A percentile compares a stretch with the other conserved stretches of the same genome.
These are phyloP conservation scores for Fusarium proliferatum DNA, from an alignment of 2,329 filamentous ascomycete genomes.

Conservation along the genomic window DNA sequence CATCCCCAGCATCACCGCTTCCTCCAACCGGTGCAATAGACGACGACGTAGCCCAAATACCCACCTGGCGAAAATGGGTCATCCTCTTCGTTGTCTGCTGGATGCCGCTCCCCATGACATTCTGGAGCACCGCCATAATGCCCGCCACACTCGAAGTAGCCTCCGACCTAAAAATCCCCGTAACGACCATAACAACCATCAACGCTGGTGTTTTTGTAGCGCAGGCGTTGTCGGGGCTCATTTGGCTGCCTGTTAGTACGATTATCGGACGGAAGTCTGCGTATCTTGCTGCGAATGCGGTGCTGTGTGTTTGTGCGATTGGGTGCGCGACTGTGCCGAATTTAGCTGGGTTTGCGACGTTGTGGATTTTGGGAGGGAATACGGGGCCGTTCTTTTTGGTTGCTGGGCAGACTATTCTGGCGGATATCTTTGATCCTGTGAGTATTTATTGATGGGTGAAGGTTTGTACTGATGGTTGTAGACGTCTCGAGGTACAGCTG, in stretches of 20 bases:
- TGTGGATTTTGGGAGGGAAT: slow-evolving; percentile 43
- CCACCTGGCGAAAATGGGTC: slow-evolving; percentile 43
- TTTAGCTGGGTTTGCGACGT: slow-evolving; percentile 32
- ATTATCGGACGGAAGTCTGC: slow-evolving; percentile 38
- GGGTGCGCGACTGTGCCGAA: slow-evolving; percentile 38
- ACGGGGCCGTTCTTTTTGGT: slow-evolving; percentile 44
- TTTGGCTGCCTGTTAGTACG: slow-evolving; percentile 43
- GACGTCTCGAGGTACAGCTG: slow-evolving; percentile 41
- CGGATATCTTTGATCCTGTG: slow-evolving; percentile 44
- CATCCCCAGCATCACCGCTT: neutral
- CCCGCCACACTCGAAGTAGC: slow-evolving; percentile 39
- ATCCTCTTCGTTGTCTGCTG: slow-evolving; percentile 46
- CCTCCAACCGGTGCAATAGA: slow-evolving; percentile 26
- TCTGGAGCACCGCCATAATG: slow-evolving; percentile 45
- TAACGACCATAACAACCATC: slow-evolving; percentile 35
- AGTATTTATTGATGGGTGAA: neutral
- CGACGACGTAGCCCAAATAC: slow-evolving; percentile 35
- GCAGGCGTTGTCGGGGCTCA: slow-evolving; percentile 40
- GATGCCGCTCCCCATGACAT: slow-evolving; percentile 46
- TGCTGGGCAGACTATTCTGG: slow-evolving; percentile 42
- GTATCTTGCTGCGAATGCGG: slow-evolving; percentile 41
- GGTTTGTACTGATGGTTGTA: neutral
- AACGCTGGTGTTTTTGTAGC: slow-evolving; percentile 43
- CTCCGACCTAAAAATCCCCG: slow-evolving; percentile 10
- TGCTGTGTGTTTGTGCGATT: slow-evolving; percentile 39